Evolutionary conservation across 1,284 basidiomycete genomes (phyloP), one percentile per base, ranked within the genome.

Genomic region (Chalciporus sp.): DNA sequence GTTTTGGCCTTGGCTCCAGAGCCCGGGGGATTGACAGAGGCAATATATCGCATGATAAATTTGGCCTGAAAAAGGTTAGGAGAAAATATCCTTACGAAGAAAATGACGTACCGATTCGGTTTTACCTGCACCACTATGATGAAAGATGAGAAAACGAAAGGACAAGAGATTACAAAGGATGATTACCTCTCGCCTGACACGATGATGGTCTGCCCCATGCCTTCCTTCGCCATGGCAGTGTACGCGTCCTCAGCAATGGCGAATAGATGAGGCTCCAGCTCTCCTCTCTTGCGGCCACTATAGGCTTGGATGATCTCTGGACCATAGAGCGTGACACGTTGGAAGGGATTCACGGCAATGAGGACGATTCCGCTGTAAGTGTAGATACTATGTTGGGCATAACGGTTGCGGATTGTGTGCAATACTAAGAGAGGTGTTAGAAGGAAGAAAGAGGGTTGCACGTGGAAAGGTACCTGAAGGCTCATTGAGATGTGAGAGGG

Each of bases 221-320:
- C 86, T 64, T 98, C 95, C 67, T 90, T 91, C 54, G 93, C 86
- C 97, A 99, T 98, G 56, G 93, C 94, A 40, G 95, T 95, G 72
- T 99, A 94, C 57, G 97, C 97, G 77, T 99, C 97, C 73, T 99
- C 97, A 12, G 97, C 97, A 63, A 99, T 99, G 26, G 97, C 97
- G 72, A 99, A 99, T 59, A 99, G 73, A 77, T 99, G 97, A 0
- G 97, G 97, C 68, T 99, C 97, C 28, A 98, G 81, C 61, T 99
- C 97, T 42, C 95, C 96, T 72, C 95, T 90, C 66, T 87, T 84
- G 53, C 93, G 79, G 42, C 95, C 95, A 55, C 91, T 92, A 72
- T 99, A 99, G 17, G 95, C 94, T 74, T 99, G 95, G 41, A 99
- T 96, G 68, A 98, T 94, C 67, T 98, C 94, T 14, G 94, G 92